Conservation (phyloP, 2,329 filamentous ascomycete species). For the Penicillium paneum region DNA sequence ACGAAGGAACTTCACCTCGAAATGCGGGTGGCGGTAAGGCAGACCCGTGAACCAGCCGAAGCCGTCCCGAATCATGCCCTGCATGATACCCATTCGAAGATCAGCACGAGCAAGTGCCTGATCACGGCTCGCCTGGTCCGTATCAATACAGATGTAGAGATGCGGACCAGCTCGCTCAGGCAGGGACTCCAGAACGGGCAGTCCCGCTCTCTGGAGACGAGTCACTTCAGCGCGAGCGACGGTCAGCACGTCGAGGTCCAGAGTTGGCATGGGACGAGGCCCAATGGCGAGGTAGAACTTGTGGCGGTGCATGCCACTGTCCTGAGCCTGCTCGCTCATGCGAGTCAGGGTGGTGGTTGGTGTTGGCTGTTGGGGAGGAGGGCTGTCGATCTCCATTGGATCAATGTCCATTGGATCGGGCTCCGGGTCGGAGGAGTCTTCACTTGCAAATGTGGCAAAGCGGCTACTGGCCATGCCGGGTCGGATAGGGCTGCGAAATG, state of each 20-base stretch:
- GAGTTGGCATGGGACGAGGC: not conserved
- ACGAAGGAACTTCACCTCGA: not conserved
- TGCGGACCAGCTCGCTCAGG: not conserved
- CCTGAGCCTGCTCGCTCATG: not conserved
- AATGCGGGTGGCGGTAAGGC: conserved; percentile 4
- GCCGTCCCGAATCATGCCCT: conserved; percentile 6
- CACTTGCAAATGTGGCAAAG: not conserved
- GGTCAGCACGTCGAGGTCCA: not conserved
- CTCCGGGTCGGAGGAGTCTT: too few species aligned
- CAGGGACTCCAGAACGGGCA: not conserved
- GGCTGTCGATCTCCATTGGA: not conserved
- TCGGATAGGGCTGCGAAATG: not conserved
- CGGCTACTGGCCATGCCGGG: not conserved
- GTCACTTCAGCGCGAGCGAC: not conserved
- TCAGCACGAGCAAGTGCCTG: not conserved
- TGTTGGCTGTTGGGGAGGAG: not conserved
- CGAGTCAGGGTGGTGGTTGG: not conserved
- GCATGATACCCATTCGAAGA: conserved; percentile 1
- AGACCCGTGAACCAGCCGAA: conserved; percentile 6
- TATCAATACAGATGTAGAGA: not conserved
- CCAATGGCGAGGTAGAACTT: not conserved
- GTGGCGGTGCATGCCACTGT: not conserved
- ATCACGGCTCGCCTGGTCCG: not conserved
- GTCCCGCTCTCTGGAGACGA: not conserved
- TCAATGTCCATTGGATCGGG: not conserved